A percentile compares a stretch with the other conserved stretches of the same genome.
These are phyloP conservation scores for Plasmodium gonderi DNA, from an alignment of 169 alveolate genomes.

Conservation along the genomic window DNA sequence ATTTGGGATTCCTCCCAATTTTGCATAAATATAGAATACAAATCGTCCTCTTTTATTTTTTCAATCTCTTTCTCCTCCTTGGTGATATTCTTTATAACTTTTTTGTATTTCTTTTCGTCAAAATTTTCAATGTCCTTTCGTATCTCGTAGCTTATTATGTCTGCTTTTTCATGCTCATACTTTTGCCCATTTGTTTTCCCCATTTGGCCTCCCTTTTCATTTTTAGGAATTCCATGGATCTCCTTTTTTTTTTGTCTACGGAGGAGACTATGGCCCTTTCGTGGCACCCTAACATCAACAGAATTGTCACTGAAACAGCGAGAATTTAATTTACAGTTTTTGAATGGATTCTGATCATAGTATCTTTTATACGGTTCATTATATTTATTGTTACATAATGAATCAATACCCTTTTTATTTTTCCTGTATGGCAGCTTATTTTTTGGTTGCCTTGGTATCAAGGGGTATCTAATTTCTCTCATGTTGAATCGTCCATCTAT, in stretches of 20 bases:
- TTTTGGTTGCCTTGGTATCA: background rate
- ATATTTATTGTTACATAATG: background rate
- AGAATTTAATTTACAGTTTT: background rate
- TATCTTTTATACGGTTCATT: background rate
- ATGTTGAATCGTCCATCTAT: background rate
- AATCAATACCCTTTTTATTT: background rate
- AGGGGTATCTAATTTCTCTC: background rate
- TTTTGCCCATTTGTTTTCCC: background rate
- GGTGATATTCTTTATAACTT: slow-evolving; percentile 40
- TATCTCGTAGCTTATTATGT: slow-evolving; percentile 7
- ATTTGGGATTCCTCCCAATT: slow-evolving; percentile 65
- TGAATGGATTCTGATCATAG: slow-evolving; percentile 13
- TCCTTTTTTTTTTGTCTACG: background rate
- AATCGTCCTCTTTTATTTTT: slow-evolving; percentile 69
- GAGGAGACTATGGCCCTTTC: background rate
- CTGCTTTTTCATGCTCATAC: background rate
- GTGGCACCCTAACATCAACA: background rate
- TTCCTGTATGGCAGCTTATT: background rate
- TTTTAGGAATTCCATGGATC: background rate
- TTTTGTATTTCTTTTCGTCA: slow-evolving; percentile 60
- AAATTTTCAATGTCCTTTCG: slow-evolving; percentile 52
- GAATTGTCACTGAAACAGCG: slow-evolving; percentile 59
- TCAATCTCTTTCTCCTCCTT: slow-evolving; percentile 72
- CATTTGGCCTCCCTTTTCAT: background rate
- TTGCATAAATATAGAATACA: slow-evolving; percentile 74